Percentiles rank a stretch among this genome's conserved stretches.
These are phyloP conservation scores for Amaranthus tricolor DNA, from an alignment of 179 eudicot species.

Conservation along the genomic window DNA sequence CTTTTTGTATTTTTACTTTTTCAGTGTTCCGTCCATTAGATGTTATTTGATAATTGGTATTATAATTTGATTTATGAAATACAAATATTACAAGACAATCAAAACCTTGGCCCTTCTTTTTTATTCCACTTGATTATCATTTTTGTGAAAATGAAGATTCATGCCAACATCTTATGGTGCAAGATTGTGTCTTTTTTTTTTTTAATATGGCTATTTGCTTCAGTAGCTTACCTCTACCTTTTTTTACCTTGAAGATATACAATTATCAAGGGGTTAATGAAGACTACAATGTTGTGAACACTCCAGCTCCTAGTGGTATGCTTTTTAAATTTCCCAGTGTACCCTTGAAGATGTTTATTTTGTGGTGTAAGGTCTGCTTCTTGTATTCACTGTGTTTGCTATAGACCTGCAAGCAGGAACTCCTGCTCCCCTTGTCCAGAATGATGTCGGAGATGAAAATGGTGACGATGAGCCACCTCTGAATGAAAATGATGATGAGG, in stretches of 20 bases:
- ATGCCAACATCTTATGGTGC: not conserved
- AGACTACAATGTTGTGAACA: constrained; percentile 84
- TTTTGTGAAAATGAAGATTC: not conserved
- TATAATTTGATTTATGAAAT: not conserved
- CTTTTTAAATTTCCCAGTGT: constrained; percentile 18
- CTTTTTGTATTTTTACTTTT: not conserved
- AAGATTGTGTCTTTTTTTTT: not conserved
- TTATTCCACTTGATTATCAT: not conserved
- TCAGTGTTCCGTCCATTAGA: not conserved
- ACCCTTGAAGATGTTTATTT: constrained; percentile 16
- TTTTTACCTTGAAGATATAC: constrained; percentile 61
- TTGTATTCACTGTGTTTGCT: constrained; percentile 20
- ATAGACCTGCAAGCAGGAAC: constrained; percentile 76
- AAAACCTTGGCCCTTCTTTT: not conserved
- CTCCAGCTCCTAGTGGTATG: constrained; percentile 84
- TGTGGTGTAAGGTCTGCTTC: constrained; percentile 7
- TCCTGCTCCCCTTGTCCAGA: constrained; percentile 58
- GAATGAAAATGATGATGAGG: constrained; percentile 94
- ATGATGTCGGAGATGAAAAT: constrained; percentile 61
- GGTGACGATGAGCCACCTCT: constrained; percentile 95
- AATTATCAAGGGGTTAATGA: constrained; percentile 91
- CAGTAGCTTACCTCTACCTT: not conserved
- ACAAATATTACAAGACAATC: not conserved
- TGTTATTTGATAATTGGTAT: not conserved
- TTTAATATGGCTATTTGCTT: not conserved